Base-by-base conservation (phyloP, 2,329 filamentous ascomycete species). In the Xylariaceae sp. region DNA sequence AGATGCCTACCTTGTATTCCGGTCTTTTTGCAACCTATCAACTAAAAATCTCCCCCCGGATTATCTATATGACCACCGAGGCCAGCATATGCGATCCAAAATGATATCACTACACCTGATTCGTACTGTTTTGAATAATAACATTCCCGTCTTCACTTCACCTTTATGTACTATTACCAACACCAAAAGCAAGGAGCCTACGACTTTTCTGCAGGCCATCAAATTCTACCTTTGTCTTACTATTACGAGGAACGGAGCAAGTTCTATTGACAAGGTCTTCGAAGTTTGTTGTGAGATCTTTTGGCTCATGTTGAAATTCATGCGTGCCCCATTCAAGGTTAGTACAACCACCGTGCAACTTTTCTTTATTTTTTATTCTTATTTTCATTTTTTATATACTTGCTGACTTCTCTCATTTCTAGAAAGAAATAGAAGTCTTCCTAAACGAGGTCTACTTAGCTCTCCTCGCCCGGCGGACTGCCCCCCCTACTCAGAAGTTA, bases 351-450 rank as follows among this genome's bases (percentile, higher is more conserved):
- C 5, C 3, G n/a, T n/a, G n/a, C n/a, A n/a, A n/a, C n/a, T n/a
- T n/a, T n/a, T n/a, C n/a, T n/a, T n/a, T n/a, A n/a, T n/a, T n/a
- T n/a, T n/a, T n/a, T n/a, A n/a, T n/a, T n/a, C n/a, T n/a, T n/a
- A n/a, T n/a, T n/a, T n/a, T n/a, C n/a, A n/a, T n/a, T n/a, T n/a
- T n/a, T n/a, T 37, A 16, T 6, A 11, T 73, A 48, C 72, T 62
- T 41, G 21, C 44, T 76, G 55, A 73, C 62, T 24, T 5, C 4
- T 44, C 4, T 23, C n/a, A n/a, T n/a, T 33, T 48, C 53, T 67
- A 91, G 85, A 96, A 96, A 83, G 94, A 99, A 70, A 89, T 99
- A 50, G 94, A 97, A 72, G 93, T 99, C 0, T 97, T 99, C 69
- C 75, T 99, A 54, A 97, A 97, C 70, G 94, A 99, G 69, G 95